Evolutionary conservation across 441 rosid species (phyloP).

Genomic region (Populus hybrid): DNA sequence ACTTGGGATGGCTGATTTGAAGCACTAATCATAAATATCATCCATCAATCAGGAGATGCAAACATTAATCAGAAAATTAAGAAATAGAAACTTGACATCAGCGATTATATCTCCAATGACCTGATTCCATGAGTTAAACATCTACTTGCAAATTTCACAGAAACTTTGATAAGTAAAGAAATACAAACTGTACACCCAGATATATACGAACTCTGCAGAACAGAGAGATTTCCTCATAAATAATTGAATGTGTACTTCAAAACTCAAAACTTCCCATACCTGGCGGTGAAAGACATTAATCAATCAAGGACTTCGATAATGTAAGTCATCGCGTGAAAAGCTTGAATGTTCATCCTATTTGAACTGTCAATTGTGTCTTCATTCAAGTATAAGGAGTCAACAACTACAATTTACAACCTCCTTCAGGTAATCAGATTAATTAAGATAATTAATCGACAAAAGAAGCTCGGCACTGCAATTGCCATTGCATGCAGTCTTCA

Average conservation of each 20-base stretch:
- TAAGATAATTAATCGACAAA: conserved; percentile 42
- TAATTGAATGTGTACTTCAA: conserved; percentile 28
- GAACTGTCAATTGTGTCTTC: conserved; percentile 30
- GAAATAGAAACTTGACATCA: background rate
- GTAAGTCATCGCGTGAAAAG: background rate
- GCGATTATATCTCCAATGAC: background rate
- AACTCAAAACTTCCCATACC: conserved; percentile 33
- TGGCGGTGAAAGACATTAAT: conserved; percentile 23
- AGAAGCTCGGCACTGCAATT: conserved; percentile 55
- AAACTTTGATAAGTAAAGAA: background rate
- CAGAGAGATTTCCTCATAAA: conserved; percentile 18
- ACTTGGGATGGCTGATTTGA: background rate
- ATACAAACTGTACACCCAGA: conserved; percentile 13
- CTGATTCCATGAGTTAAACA: background rate
- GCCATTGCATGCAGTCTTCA: conserved; percentile 95
- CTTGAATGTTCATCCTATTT: background rate
- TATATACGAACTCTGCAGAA: conserved; percentile 21
- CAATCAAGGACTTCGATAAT: background rate
- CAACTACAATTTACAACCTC: conserved; percentile 26
- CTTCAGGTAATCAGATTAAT: conserved; percentile 17
- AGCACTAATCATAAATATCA: background rate
- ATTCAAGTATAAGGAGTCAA: conserved; percentile 25
- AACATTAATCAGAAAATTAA: background rate
- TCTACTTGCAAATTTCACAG: background rate
- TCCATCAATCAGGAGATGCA: background rate